Conservation (phyloP, 1,284 basidiomycete genomes). For the Inonotus hispidus region DNA sequence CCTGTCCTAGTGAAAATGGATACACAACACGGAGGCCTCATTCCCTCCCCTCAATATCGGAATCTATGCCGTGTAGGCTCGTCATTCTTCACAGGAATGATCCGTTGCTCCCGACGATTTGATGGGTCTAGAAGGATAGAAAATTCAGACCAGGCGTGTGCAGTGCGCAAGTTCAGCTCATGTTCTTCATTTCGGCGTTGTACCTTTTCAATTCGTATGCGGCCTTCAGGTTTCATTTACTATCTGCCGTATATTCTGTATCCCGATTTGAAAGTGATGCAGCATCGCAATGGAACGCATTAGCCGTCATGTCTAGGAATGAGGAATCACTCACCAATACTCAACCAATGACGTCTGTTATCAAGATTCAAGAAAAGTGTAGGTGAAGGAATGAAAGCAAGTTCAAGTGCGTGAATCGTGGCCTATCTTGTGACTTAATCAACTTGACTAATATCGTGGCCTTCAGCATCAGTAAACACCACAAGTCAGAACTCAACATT, state of each 20-base stretch:
- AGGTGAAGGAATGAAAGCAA: background rate
- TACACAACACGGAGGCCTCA: background rate
- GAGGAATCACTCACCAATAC: background rate
- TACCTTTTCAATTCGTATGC: background rate
- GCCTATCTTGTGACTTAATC: background rate
- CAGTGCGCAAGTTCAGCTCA: background rate
- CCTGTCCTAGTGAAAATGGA: background rate
- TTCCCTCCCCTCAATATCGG: background rate
- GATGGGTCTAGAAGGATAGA: no score
- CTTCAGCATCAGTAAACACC: background rate
- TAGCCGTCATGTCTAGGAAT: background rate
- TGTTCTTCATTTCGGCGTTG: background rate
- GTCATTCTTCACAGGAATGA: constrained; percentile 10
- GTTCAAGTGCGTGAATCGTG: background rate
- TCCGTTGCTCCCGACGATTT: no score
- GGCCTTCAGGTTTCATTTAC: background rate
- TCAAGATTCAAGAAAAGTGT: constrained; percentile 20
- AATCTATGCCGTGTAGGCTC: background rate
- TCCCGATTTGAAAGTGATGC: background rate
- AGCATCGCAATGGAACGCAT: background rate
- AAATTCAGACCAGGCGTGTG: background rate
- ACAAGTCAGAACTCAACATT: background rate
- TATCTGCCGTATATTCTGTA: background rate
- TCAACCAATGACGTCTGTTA: background rate
- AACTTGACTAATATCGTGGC: background rate